Evolutionary conservation across 495 filamentous ascomycete genomes (phyloP), one percentile per base, ranked within the genome.

Genomic region (Aspergillus incahuasiensis): DNA sequence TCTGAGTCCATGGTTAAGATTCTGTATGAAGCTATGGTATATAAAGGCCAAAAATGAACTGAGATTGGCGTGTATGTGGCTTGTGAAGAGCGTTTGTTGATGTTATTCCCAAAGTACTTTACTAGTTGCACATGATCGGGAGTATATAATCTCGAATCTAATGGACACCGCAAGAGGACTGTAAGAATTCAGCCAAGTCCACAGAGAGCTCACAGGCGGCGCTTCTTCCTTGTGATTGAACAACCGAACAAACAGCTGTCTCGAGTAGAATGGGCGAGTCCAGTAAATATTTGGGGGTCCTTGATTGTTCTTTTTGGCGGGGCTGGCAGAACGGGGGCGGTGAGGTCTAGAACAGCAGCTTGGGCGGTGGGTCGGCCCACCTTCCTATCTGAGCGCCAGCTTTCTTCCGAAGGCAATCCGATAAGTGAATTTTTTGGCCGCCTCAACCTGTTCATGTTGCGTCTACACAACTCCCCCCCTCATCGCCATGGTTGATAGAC

Each of bases 1-100:
- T 83, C 82, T 3, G 64, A 65, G 38, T 76, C 76, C 79, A 80
- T 80, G 21, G 25, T 50, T 65, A 63, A 64, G 4, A 18, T 18
- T 19, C 32, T 19, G 15, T 21, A 46, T 16, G n/a, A 16, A 40
- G n/a, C 13, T 1, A n/a, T 35, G 6, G 5, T 15, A 11, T 35
- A 40, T 16, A 3, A 18, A 40, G 13, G n/a, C 5, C 38, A 40
- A 12, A 35, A 35, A 9, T 9, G 28, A n/a, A 30, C 28, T 9
- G 9, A 30, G 28, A 35, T 15, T 35, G 32, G 6, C 32, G 32
- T 5, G 9, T 5, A 35, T 12, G 12, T 35, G 32, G 12, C 32
- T 35, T 11, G 6, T 9, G 28, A 35, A 35, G 42, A 44, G 42
- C n/a, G 12, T 44, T n/a, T 40, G n/a, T 18, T 6, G 5, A 18